Evolutionary conservation across 1,284 basidiomycete species (phyloP).

Genomic region (Vanrija pseudolonga): DNA sequence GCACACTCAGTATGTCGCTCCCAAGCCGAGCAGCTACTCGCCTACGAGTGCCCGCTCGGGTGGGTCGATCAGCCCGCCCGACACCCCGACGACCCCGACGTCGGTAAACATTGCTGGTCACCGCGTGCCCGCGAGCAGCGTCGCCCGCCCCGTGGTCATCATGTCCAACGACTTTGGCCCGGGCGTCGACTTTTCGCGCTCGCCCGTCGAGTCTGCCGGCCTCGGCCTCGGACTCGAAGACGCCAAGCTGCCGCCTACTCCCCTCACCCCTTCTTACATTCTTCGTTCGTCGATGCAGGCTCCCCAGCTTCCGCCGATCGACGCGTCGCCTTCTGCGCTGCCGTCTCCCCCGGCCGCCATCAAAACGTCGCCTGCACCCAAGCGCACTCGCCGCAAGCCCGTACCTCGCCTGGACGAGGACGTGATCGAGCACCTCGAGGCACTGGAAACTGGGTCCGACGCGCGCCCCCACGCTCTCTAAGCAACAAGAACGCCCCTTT

Average conservation of each 20-base stretch:
- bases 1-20: too few relatives aligned
- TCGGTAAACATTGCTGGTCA: neutral
- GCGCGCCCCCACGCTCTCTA: too few relatives aligned
- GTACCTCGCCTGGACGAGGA: slow-evolving; percentile 18
- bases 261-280: neutral
- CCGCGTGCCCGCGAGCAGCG: neutral
- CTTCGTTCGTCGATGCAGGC: neutral
- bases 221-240: neutral
- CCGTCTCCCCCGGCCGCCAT: neutral
- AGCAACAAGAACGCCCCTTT: too few relatives aligned
- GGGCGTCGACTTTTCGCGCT: neutral
- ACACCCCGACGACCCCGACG: slow-evolving; percentile 15
- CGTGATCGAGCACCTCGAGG: slow-evolving; percentile 7
- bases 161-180: neutral
- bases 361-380: slow-evolving; percentile 1
- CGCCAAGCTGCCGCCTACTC: neutral
- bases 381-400: slow-evolving; percentile 21
- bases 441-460: neutral
- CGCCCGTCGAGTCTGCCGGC: neutral
- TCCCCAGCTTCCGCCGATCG: neutral
- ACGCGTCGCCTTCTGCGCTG: neutral
- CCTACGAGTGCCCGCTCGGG: slow-evolving; percentile 10
- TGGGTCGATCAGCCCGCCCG: slow-evolving; percentile 10
- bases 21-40: slow-evolving; percentile 3
- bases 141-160: neutral